Percentiles rank a stretch among this genome's conserved stretches.
Conservation (phyloP, 2,329 filamentous ascomycete genomes). For the Hymenoscyphus fraxineus region DNA sequence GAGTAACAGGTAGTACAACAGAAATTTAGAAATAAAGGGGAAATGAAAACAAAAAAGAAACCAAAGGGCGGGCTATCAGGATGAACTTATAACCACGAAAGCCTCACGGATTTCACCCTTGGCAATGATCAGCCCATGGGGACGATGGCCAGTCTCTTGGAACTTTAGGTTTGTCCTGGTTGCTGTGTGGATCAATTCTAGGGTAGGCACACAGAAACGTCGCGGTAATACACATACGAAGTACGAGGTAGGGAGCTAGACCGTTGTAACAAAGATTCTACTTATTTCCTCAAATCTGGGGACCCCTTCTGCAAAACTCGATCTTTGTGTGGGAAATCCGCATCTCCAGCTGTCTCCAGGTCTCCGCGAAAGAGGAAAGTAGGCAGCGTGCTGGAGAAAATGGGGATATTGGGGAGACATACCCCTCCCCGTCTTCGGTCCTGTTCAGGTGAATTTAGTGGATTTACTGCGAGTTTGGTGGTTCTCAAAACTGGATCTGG, state of each 20-base stretch:
- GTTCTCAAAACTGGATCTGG: neutral
- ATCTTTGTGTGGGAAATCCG: neutral
- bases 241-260: neutral
- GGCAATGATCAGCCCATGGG: neutral
- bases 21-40: neutral
- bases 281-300: neutral
- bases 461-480: neutral
- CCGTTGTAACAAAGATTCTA: neutral
- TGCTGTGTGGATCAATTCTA: neutral
- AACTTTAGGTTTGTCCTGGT: neutral
- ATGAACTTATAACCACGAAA: neutral
- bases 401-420: conserved; percentile 1
- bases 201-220: neutral
- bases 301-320: neutral
- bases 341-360: conserved; percentile 1
- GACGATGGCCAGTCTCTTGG: neutral
- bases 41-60: neutral
- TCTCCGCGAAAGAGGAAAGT: neutral
- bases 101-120: neutral
- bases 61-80: conserved; percentile 2
- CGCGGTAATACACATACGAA: neutral
- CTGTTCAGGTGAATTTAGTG: neutral
- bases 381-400: neutral
- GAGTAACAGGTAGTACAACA: neutral
- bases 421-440: neutral